phyloP scores from a whole-genome alignment of 768 basidiomycete genomes.

The Paxillus rubicundulus region DNA sequence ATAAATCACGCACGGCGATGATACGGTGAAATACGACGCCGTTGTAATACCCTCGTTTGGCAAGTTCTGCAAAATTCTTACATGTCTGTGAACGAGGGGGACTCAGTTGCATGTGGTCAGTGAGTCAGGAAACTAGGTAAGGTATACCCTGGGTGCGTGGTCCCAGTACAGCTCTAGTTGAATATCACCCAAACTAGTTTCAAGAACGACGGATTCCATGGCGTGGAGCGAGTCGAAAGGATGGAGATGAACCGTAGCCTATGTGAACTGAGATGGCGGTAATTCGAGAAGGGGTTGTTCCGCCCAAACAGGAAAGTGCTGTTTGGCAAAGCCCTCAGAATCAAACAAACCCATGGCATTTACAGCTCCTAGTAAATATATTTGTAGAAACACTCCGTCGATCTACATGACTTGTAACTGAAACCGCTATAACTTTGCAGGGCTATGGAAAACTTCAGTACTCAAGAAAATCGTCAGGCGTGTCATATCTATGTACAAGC shows the following conservation, averaged over 20 bases:
- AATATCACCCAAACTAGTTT: conserved; percentile 84
- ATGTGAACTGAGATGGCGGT: too few relatives aligned
- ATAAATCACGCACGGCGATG: conserved; percentile 57
- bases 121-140: background rate
- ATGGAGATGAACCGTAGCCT: too few relatives aligned
- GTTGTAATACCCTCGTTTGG: conserved; percentile 93
- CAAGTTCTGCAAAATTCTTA: conserved; percentile 90
- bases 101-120: conserved; percentile 10
- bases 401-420: too few relatives aligned
- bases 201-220: conserved; percentile 61
- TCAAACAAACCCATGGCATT: too few relatives aligned
- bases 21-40: conserved; percentile 88
- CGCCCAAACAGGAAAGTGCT: background rate
- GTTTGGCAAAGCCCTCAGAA: background rate
- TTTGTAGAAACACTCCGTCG: too few relatives aligned
- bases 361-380: too few relatives aligned
- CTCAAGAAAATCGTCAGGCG: too few relatives aligned
- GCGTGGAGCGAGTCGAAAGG: too few relatives aligned
- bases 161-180: conserved; percentile 91
- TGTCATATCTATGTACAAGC: too few relatives aligned
- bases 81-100: conserved; percentile 62
- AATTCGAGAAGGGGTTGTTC: background rate
- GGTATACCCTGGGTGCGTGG: conserved; percentile 72
- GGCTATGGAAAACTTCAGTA: too few relatives aligned
- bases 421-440: background rate